Conservation (phyloP, 306 rosid species). For the Sindora glabra region DNA sequence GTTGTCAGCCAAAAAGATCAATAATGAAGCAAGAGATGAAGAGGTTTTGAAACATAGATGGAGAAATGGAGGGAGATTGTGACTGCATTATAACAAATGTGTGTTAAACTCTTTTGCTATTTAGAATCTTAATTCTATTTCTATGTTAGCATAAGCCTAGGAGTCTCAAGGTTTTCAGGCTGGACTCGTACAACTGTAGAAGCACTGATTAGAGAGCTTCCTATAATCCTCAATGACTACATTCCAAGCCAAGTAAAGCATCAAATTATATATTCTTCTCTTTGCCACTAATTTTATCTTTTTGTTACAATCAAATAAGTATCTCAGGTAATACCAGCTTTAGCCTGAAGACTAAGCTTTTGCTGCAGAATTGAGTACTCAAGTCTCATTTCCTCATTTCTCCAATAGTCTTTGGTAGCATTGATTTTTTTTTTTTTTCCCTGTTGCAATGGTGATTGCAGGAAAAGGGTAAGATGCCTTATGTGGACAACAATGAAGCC, state of each 20-base stretch:
- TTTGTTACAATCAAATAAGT: too few species aligned
- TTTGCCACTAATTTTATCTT: too few species aligned
- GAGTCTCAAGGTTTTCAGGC: conserved; percentile 43
- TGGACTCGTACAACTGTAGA: conserved; percentile 99
- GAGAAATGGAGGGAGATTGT: conserved; percentile 99
- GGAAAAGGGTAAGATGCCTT: conserved; percentile 98
- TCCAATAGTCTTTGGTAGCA: too few species aligned
- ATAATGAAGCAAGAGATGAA: background rate
- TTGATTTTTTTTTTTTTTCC: background rate
- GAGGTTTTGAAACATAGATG: conserved; percentile 85
- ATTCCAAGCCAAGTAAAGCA: conserved; percentile 86
- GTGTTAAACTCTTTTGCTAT: conserved; percentile 10
- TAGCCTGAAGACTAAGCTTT: too few species aligned
- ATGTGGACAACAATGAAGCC: conserved; percentile 87
- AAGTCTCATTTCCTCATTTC: too few species aligned
- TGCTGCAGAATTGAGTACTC: too few species aligned
- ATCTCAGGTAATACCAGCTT: too few species aligned
- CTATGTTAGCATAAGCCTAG: conserved; percentile 7
- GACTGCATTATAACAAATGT: conserved; percentile 98
- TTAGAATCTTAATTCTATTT: background rate
- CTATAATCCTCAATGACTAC: conserved; percentile 88
- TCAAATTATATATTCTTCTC: background rate
- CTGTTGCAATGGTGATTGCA: conserved; percentile 16
- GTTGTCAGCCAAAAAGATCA: background rate
- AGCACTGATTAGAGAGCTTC: conserved; percentile 96